phyloP scores from a whole-genome alignment of 2,329 filamentous ascomycete genomes.

The Drechmeria coniospora region DNA sequence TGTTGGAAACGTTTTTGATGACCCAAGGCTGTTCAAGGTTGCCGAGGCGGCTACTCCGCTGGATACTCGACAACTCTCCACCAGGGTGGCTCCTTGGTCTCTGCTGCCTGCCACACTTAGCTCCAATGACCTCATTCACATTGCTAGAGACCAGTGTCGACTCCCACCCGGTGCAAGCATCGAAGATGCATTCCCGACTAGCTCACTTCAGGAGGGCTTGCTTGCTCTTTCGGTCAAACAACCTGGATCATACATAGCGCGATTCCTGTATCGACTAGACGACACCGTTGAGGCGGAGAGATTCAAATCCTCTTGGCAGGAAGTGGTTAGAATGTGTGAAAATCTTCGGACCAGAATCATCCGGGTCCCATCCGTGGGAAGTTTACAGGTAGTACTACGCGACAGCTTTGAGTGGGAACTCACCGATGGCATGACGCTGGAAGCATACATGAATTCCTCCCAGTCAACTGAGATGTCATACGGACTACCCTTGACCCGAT shows the following conservation, averaged over 20 bases:
- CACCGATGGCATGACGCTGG: background rate
- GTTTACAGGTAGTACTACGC: background rate
- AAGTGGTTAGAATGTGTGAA: constrained; percentile 1
- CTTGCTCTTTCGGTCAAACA: constrained; percentile 19
- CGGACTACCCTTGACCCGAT: background rate
- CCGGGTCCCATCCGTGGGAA: background rate
- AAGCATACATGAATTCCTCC: background rate
- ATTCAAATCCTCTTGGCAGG: constrained; percentile 15
- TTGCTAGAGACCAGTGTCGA: background rate
- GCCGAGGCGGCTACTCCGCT: background rate
- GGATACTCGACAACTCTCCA: background rate
- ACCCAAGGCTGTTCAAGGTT: constrained; percentile 1
- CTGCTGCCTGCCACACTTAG: background rate
- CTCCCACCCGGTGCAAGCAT: constrained; percentile 1
- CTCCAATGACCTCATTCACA: background rate
- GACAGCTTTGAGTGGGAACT: background rate
- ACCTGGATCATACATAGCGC: constrained; percentile 20
- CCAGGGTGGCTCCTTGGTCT: background rate
- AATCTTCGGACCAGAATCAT: constrained; percentile 6
- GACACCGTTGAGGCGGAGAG: constrained; percentile 6
- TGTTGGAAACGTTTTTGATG: constrained; percentile 1
- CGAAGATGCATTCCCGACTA: constrained; percentile 23
- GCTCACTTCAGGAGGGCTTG: constrained; percentile 23
- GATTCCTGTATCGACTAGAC: constrained; percentile 11
- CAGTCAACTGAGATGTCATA: background rate